Conservation (phyloP, 345 rosid genomes). For the Isatis tinctoria region DNA sequence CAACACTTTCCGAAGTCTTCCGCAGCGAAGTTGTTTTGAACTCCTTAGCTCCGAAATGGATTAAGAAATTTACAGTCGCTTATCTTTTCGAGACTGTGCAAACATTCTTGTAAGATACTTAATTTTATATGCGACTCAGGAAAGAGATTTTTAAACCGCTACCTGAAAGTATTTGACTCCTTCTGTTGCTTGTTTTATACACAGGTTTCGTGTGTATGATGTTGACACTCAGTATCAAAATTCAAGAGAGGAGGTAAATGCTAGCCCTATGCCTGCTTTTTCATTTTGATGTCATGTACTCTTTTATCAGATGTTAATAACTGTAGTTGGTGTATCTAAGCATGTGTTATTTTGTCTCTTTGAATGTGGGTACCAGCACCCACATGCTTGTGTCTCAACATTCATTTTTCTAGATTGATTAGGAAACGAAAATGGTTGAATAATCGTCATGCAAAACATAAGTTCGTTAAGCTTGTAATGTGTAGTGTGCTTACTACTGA, state of each 20-base stretch:
- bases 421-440: not conserved
- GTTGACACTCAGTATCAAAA: slow-evolving; percentile 69
- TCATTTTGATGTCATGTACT: not conserved
- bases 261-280: not conserved
- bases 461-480: not conserved
- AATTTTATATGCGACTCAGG: not conserved
- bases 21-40: slow-evolving; percentile 77
- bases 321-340: not conserved
- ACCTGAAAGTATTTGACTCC: not conserved
- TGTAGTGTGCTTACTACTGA: slow-evolving; percentile 5
- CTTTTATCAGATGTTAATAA: not conserved
- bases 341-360: not conserved
- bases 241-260: slow-evolving; percentile 52
- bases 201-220: slow-evolving; percentile 73
- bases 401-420: not conserved
- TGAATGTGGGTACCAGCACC: not conserved
- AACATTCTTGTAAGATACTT: slow-evolving; percentile 54
- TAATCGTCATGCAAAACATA: not conserved
- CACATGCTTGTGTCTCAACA: not conserved
- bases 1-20: slow-evolving; percentile 62
- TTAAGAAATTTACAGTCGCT: slow-evolving; percentile 52
- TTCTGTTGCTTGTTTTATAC: not conserved
- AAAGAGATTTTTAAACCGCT: not conserved
- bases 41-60: slow-evolving; percentile 71
- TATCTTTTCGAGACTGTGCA: slow-evolving; percentile 83